A percentile compares a stretch with the other conserved stretches of the same genome.
Evolutionary conservation across 2,329 filamentous ascomycete species (phyloP).

Genomic region (Mollisiaceae sp.): DNA sequence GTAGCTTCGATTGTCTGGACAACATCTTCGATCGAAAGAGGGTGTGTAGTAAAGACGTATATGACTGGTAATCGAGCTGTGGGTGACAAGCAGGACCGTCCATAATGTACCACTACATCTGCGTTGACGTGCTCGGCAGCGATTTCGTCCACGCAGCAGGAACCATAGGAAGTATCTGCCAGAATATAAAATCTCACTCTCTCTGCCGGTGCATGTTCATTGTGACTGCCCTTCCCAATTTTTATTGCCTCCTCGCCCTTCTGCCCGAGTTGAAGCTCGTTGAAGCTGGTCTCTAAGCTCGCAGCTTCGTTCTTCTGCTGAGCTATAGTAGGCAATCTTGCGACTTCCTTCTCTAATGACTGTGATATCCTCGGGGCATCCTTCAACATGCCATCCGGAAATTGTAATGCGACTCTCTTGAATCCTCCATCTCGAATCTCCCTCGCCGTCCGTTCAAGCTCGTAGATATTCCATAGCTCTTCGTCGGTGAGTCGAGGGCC

Average conservation of each 20-base stretch:
- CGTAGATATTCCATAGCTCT: constrained; percentile 79
- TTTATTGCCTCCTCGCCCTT: too few species aligned
- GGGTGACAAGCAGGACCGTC: constrained; percentile 87
- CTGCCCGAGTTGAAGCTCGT: constrained; percentile 24
- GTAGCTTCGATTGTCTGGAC: constrained; percentile 65
- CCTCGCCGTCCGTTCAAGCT: constrained; percentile 77
- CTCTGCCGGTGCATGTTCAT: constrained; percentile 33
- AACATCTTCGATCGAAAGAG: constrained; percentile 66
- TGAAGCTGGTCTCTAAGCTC: constrained; percentile 31
- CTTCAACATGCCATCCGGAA: constrained; percentile 88
- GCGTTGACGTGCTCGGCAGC: constrained; percentile 93
- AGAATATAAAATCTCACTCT: constrained; percentile 73
- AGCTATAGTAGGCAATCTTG: neutral
- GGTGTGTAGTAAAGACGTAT: constrained; percentile 83
- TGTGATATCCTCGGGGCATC: constrained; percentile 84
- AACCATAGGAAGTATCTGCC: constrained; percentile 94
- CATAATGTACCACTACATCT: constrained; percentile 93
- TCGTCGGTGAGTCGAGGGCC: constrained; percentile 54
- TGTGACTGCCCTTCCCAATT: too few species aligned
- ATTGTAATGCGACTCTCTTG: constrained; percentile 86
- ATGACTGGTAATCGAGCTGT: constrained; percentile 86
- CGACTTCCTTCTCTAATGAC: constrained; percentile 60
- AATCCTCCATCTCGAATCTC: constrained; percentile 78
- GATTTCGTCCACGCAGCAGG: constrained; percentile 96
- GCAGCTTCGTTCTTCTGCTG: neutral